A percentile compares a stretch with the other conserved stretches of the same genome.
These are phyloP conservation scores for Cryphonectria parasitica DNA, from an alignment of 2,329 filamentous ascomycete species.

Conservation along the genomic window DNA sequence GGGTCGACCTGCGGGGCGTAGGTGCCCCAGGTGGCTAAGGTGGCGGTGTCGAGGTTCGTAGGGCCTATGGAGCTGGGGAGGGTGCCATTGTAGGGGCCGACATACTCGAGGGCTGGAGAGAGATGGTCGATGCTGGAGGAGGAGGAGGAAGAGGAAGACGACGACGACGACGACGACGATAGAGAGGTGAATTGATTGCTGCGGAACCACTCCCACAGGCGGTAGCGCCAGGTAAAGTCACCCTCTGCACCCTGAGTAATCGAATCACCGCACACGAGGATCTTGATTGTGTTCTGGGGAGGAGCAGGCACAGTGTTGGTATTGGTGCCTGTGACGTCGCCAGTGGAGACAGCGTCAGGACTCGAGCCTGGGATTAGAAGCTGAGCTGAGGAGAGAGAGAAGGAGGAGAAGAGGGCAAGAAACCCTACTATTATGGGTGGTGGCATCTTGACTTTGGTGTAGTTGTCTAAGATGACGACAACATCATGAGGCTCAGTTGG, in stretches of 20 bases:
- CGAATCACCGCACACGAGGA: slow-evolving; percentile 45
- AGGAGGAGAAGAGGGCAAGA: background rate
- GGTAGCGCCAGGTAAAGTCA: slow-evolving; percentile 48
- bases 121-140: background rate
- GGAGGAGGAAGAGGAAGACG: background rate
- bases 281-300: slow-evolving; percentile 20
- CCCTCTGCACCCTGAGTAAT: slow-evolving; percentile 45
- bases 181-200: slow-evolving; percentile 29
- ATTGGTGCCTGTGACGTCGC: background rate
- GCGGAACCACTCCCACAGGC: slow-evolving; percentile 46
- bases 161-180: background rate
- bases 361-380: background rate
- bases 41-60: slow-evolving; percentile 15
- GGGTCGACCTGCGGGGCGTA: slow-evolving; percentile 22
- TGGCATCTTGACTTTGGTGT: background rate
- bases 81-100: slow-evolving; percentile 45
- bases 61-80: slow-evolving; percentile 9
- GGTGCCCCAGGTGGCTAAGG: slow-evolving; percentile 22
- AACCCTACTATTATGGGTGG: slow-evolving; percentile 1
- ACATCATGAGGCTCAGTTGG: no score
- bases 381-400: background rate
- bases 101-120: slow-evolving; percentile 33
- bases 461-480: no score
- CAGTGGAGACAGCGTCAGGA: background rate
- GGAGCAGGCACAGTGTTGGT: background rate